These are phyloP conservation scores for Diaporthe capsici DNA, from an alignment of 2,329 filamentous ascomycete genomes.

Conservation along the genomic window DNA sequence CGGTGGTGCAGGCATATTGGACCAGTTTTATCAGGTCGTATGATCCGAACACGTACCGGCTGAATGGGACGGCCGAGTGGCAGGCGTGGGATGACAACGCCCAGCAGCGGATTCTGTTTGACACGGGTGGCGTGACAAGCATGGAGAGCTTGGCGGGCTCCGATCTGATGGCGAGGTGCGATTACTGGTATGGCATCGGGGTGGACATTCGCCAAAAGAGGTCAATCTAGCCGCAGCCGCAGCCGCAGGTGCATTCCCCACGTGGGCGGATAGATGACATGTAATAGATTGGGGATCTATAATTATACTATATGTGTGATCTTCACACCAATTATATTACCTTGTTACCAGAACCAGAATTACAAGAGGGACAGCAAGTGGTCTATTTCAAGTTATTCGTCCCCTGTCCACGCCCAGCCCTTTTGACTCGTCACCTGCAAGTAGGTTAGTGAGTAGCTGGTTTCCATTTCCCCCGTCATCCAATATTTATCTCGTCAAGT, in stretches of 20 bases:
- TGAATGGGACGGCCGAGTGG: slow-evolving; percentile 65
- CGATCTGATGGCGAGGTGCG: slow-evolving; percentile 42
- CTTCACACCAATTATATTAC: neutral
- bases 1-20: slow-evolving; percentile 79
- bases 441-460: no score
- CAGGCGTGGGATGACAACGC: slow-evolving; percentile 54
- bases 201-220: slow-evolving; percentile 32
- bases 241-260: neutral
- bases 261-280: neutral
- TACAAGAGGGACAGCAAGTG: neutral
- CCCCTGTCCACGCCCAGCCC: neutral
- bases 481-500: neutral
- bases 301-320: slow-evolving; percentile 13
- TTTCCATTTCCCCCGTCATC: neutral
- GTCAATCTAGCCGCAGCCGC: neutral
- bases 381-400: neutral
- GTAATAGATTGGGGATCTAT: neutral
- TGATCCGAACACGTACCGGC: slow-evolving; percentile 73
- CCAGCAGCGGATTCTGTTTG: slow-evolving; percentile 57
- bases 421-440: neutral
- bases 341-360: neutral
- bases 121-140: slow-evolving; percentile 50
- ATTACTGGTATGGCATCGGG: slow-evolving; percentile 39
- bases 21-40: slow-evolving; percentile 77
- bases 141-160: slow-evolving; percentile 45